phyloP scores from a whole-genome alignment of 1,284 basidiomycete genomes.

The Coriolopsis trogii region DNA sequence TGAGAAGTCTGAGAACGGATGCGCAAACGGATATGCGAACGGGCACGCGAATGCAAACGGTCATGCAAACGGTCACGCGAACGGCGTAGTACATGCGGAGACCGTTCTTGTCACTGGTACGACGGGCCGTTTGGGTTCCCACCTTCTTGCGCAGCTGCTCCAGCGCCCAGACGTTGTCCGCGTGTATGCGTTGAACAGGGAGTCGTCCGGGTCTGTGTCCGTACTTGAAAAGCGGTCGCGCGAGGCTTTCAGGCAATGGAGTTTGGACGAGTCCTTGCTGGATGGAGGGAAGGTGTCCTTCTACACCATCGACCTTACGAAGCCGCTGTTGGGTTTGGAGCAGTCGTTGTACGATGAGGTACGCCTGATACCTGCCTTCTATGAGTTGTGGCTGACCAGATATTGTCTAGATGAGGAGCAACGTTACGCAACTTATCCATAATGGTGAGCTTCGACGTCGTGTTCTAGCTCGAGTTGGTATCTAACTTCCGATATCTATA shows the following conservation, averaged over 20 bases:
- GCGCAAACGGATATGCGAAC: too few relatives aligned
- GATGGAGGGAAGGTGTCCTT: constrained; percentile 16
- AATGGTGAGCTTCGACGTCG: constrained; percentile 34
- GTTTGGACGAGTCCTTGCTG: constrained; percentile 19
- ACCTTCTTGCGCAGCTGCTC: constrained; percentile 34
- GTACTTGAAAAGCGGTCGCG: constrained; percentile 28
- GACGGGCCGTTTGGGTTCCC: constrained; percentile 39
- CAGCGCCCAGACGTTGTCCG: constrained; percentile 22
- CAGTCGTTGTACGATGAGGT: constrained; percentile 20
- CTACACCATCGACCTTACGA: constrained; percentile 20
- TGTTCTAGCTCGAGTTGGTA: neutral
- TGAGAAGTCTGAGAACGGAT: constrained; percentile 4
- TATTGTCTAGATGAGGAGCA: constrained; percentile 21
- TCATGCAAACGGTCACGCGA: constrained; percentile 2
- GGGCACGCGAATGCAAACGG: neutral
- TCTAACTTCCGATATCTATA: neutral
- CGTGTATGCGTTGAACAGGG: constrained; percentile 39
- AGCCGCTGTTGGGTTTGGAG: constrained; percentile 19
- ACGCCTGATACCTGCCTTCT: neutral
- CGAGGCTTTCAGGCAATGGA: constrained; percentile 29
- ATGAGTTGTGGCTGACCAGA: neutral
- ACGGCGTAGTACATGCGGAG: constrained; percentile 11
- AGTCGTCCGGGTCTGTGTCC: constrained; percentile 11
- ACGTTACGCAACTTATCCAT: constrained; percentile 36
- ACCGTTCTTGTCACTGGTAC: constrained; percentile 41